Evolutionary conservation across 352 stramenopile species (phyloP).

Genomic region (Pythium scleroteichum): DNA sequence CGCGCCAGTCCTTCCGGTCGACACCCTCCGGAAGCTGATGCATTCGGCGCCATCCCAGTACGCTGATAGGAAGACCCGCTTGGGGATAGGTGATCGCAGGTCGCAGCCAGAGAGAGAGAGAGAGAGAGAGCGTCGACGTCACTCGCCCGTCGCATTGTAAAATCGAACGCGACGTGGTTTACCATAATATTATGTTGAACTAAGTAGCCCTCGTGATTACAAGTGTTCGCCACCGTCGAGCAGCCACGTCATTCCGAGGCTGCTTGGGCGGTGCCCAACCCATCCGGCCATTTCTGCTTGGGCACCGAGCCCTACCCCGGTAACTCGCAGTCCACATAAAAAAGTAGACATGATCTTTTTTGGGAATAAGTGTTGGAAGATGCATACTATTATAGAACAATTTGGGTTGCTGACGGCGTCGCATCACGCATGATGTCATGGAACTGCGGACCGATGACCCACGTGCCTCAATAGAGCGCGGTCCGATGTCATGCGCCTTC

Average conservation of each 20-base stretch:
- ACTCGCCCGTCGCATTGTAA: constrained; percentile 11
- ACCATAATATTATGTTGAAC: too few species aligned
- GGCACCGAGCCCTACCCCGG: constrained; percentile 4
- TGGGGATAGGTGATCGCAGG: background rate
- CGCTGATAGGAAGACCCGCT: background rate
- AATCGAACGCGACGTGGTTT: background rate
- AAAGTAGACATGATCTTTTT: too few species aligned
- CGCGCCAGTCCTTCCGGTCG: background rate
- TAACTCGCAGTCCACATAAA: background rate
- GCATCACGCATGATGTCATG: constrained; percentile 35
- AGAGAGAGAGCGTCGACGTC: constrained; percentile 6
- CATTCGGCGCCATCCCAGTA: background rate
- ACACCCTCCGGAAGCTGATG: background rate
- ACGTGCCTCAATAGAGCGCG: constrained; percentile 3
- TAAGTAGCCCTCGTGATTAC: too few species aligned
- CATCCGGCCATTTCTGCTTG: constrained; percentile 22
- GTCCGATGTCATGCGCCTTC: background rate
- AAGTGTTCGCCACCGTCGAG: background rate
- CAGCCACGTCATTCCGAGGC: constrained; percentile 23
- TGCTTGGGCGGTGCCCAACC: constrained; percentile 4
- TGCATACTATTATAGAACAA: too few species aligned
- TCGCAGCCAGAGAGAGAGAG: constrained; percentile 1
- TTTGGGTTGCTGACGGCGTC: constrained; percentile 25
- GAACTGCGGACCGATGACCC: constrained; percentile 19
- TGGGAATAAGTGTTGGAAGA: too few species aligned